Evolutionary conservation across 805 yeast species (phyloP), one percentile per base, ranked within the genome.

Genomic region (Candida tallmaniae): DNA sequence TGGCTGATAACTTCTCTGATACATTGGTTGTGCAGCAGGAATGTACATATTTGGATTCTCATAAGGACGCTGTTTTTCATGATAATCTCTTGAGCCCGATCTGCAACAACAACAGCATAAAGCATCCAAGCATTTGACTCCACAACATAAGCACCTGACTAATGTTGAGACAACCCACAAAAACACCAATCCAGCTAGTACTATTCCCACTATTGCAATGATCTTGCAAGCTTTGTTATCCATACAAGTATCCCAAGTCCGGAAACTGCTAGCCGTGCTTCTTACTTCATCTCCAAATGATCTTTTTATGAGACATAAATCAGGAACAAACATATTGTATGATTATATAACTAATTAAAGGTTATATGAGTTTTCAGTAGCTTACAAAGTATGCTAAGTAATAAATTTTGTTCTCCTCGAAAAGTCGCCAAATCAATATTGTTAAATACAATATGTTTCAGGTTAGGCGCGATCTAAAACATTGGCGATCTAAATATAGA

Each of bases 241-340:
- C 90, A 83, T 83, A 58, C 95, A 85, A 2, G 84, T 74, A 50
- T 80, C 76, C 93, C 94, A 84, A 34, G 54, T 45, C 49, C 66
- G 74, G 64, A 81, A 81, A 5, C 83, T 50, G 12, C 79, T 77
- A 12, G 68, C 68, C 4, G 69, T 63, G 22, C 58, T 39, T 14
- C 36, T 48, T 28, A 57, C 57, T 26, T 53, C 58, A 5, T 16
- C n/a, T n/a, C n/a, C n/a, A n/a, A n/a, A n/a, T n/a, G n/a, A n/a
- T n/a, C n/a, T n/a, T n/a, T n/a, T n/a, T n/a, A n/a, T n/a, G n/a
- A n/a, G n/a, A n/a, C n/a, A n/a, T n/a, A n/a, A n/a, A n/a, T n/a
- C n/a, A n/a, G n/a, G n/a, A n/a, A n/a, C n/a, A n/a, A n/a, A n/a
- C n/a, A n/a, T n/a, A n/a, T n/a, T n/a, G n/a, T n/a, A n/a, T n/a